phyloP scores from a whole-genome alignment of 768 basidiomycete species.

The Mycena crocata region DNA sequence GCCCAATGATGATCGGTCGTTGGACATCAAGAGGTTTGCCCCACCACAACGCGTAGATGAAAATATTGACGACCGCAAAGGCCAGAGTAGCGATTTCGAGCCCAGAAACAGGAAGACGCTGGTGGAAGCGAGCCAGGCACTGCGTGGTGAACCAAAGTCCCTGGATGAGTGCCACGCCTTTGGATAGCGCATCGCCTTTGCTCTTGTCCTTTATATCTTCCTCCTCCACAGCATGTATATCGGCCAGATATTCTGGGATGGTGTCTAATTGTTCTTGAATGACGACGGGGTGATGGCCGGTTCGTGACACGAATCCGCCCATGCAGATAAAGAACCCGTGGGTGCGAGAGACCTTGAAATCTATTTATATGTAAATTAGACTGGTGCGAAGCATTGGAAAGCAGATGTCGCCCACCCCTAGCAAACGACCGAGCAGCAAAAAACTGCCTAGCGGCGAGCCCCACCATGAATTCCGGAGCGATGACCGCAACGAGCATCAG shows the following conservation, averaged over 20 bases:
- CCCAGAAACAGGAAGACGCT: constrained; percentile 45
- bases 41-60: constrained; percentile 51
- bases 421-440: constrained; percentile 20
- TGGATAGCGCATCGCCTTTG: constrained; percentile 49
- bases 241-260: too few species aligned
- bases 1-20: constrained; percentile 30
- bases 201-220: constrained; percentile 36
- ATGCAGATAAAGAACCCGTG: constrained; percentile 44
- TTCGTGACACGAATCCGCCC: constrained; percentile 36
- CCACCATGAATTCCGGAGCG: constrained; percentile 42
- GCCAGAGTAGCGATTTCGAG: constrained; percentile 52
- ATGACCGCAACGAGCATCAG: constrained; percentile 37
- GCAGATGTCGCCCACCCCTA: background rate
- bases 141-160: constrained; percentile 49
- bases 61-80: constrained; percentile 44
- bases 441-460: constrained; percentile 39
- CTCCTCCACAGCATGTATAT: constrained; percentile 6
- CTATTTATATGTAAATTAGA: background rate
- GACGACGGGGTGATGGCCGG: constrained; percentile 11
- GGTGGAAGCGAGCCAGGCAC: constrained; percentile 37
- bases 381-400: background rate
- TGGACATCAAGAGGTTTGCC: constrained; percentile 50
- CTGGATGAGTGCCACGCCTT: constrained; percentile 48
- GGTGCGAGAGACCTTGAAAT: constrained; percentile 11
- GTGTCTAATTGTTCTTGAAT: background rate